A percentile compares a stretch with the other conserved stretches of the same genome.
These are phyloP conservation scores for Cadophora luteo-olivacea DNA, from an alignment of 2,329 filamentous ascomycete genomes.

Conservation along the genomic window DNA sequence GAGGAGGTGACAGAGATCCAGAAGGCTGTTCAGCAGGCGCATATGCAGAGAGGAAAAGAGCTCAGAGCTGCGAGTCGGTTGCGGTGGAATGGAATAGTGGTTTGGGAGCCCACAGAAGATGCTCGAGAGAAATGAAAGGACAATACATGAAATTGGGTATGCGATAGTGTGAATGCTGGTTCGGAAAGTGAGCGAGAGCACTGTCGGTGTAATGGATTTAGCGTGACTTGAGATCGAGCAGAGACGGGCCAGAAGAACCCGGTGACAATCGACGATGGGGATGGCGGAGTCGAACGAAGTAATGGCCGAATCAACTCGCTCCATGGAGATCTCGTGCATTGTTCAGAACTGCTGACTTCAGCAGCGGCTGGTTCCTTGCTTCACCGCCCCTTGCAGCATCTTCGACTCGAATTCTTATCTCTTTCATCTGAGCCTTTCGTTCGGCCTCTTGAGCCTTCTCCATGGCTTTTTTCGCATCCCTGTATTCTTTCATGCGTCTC, in stretches of 20 bases:
- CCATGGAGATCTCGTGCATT: constrained; percentile 21
- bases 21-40: constrained; percentile 21
- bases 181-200: background rate
- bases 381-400: constrained; percentile 20
- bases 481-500: constrained; percentile 50
- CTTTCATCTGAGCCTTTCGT: constrained; percentile 29
- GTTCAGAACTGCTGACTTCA: constrained; percentile 31
- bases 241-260: background rate
- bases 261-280: background rate
- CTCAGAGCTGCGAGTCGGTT: constrained; percentile 22
- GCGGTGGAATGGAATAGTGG: constrained; percentile 30
- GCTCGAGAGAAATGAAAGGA: background rate
- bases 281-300: background rate
- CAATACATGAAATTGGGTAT: constrained; percentile 2
- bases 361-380: constrained; percentile 21
- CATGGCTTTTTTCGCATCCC: constrained; percentile 49
- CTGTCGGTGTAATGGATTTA: background rate
- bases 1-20: constrained; percentile 30
- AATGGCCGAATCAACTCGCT: background rate
- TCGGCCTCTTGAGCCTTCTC: constrained; percentile 44
- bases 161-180: background rate
- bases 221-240: background rate
- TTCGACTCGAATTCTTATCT: constrained; percentile 26
- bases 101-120: constrained; percentile 18
- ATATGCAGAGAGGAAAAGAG: constrained; percentile 20